Percentiles rank a stretch among this genome's conserved stretches.
Evolutionary conservation across 1,284 basidiomycete genomes (phyloP).

Genomic region (Apiotrichum laibachii): DNA sequence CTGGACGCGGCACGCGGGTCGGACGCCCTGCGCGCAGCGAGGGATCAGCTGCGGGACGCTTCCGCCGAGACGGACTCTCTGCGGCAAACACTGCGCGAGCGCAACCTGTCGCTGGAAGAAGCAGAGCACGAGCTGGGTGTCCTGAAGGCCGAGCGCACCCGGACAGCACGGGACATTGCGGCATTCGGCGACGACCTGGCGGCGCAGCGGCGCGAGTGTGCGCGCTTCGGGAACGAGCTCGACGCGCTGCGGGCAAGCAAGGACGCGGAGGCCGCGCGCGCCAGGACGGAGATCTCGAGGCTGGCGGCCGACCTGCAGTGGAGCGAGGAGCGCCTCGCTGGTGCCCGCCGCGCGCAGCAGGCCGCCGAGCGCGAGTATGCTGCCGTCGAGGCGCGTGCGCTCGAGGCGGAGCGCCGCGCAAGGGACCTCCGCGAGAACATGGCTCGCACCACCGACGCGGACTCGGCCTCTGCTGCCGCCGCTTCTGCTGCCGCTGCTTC

Average conservation of each 20-base stretch:
- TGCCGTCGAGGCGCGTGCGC: neutral
- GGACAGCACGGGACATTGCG: constrained; percentile 26
- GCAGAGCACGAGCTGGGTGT: constrained; percentile 21
- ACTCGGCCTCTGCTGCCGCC: neutral
- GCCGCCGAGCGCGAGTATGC: constrained; percentile 11
- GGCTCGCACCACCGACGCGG: neutral
- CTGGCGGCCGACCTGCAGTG: constrained; percentile 4
- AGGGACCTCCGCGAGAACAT: neutral
- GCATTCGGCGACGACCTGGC: constrained; percentile 40
- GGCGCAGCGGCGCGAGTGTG: constrained; percentile 57
- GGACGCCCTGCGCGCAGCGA: neutral
- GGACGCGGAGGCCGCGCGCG: constrained; percentile 8
- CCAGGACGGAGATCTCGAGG: neutral
- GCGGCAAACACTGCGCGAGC: constrained; percentile 17
- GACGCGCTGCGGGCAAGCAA: constrained; percentile 56
- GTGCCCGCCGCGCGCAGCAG: constrained; percentile 20
- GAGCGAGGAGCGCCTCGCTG: constrained; percentile 14
- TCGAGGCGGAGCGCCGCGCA: constrained; percentile 1
- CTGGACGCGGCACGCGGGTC: neutral
- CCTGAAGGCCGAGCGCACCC: constrained; percentile 20
- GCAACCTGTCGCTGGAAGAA: constrained; percentile 14
- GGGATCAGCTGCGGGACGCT: constrained; percentile 16
- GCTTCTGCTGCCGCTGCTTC: neutral
- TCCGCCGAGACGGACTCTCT: constrained; percentile 16
- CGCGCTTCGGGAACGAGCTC: constrained; percentile 56